Evolutionary conservation across 441 rosid genomes (phyloP).

Genomic region (Cnidoscolus chayamansa): DNA sequence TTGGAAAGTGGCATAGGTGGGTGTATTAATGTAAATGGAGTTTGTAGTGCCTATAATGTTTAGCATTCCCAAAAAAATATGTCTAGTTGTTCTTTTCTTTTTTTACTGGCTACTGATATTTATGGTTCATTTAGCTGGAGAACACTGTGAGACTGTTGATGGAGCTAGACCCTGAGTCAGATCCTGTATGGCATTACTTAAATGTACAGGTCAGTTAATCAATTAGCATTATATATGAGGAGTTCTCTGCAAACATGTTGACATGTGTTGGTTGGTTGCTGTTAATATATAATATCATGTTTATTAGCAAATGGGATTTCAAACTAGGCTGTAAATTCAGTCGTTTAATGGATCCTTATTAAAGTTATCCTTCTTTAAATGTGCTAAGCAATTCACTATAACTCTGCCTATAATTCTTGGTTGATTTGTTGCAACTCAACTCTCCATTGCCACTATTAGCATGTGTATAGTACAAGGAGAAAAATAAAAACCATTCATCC

Average conservation of each 20-base stretch:
- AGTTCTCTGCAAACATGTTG: background rate
- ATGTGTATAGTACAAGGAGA: background rate
- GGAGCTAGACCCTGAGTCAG: slow-evolving; percentile 96
- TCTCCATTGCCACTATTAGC: background rate
- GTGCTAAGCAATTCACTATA: background rate
- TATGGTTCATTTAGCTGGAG: slow-evolving; percentile 61
- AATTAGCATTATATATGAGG: background rate
- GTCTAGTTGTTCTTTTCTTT: too few relatives aligned
- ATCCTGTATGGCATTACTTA: slow-evolving; percentile 97
- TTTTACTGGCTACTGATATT: slow-evolving; percentile 15
- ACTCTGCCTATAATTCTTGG: background rate
- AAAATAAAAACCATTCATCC: background rate
- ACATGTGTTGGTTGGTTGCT: background rate
- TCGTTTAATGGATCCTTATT: background rate
- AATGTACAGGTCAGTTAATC: slow-evolving; percentile 77
- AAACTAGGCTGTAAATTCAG: background rate
- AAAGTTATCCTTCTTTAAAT: background rate
- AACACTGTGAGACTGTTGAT: slow-evolving; percentile 91
- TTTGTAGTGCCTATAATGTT: too few relatives aligned
- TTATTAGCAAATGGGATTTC: background rate
- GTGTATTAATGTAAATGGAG: too few relatives aligned
- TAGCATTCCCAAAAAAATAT: too few relatives aligned
- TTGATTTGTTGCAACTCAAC: background rate
- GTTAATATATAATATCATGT: background rate
- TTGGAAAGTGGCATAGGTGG: too few relatives aligned